These are phyloP conservation scores for Trichoderma endophyticum DNA, from an alignment of 2,329 filamentous ascomycete genomes.

Conservation along the genomic window DNA sequence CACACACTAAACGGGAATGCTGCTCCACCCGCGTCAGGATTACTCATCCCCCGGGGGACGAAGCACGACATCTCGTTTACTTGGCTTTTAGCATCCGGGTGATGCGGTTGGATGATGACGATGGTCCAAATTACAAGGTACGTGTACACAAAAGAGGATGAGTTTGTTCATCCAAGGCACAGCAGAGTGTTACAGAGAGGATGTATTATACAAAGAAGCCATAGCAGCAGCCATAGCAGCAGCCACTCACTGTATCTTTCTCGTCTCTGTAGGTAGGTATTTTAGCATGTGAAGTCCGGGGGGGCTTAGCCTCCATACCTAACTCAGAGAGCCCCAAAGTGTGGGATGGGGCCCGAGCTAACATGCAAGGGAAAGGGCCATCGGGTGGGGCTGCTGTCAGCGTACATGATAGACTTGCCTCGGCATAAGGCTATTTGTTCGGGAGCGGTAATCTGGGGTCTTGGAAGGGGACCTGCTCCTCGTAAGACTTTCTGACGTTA, in stretches of 20 bases:
- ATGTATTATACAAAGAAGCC: neutral
- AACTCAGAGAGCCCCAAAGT: neutral
- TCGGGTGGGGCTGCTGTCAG: neutral
- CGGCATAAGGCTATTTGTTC: neutral
- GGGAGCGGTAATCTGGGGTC: neutral
- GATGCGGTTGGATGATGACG: neutral
- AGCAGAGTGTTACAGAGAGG: neutral
- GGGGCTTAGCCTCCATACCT: neutral
- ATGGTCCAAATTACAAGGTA: neutral
- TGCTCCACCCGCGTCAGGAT: neutral
- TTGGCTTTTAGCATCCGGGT: neutral
- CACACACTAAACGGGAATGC: neutral
- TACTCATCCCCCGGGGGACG: neutral
- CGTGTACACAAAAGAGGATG: neutral
- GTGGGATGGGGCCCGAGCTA: neutral
- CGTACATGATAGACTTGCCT: neutral
- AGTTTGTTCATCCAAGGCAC: neutral
- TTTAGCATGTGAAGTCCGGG: neutral
- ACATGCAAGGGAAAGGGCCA: neutral
- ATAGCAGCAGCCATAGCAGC: neutral
- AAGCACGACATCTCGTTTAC: neutral
- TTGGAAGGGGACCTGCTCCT: neutral
- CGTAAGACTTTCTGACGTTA: neutral
- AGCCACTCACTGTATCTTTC: neutral
- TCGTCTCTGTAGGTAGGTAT: neutral